Evolutionary conservation across 176 grass and related monocot genomes (phyloP).

Genomic region (Oryza officinalis): DNA sequence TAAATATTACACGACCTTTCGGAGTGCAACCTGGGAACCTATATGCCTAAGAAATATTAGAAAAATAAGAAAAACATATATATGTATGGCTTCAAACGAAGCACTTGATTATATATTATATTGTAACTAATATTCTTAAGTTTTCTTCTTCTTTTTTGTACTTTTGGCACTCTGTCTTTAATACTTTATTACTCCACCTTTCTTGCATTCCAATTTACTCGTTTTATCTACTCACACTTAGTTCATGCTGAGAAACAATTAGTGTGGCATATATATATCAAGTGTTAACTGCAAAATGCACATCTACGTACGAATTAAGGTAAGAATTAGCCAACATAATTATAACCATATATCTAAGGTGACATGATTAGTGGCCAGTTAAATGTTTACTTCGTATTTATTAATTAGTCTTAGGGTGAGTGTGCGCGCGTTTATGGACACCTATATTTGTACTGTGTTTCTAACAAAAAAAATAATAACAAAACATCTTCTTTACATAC

Average conservation of each 20-base stretch:
- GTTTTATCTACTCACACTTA: neutral
- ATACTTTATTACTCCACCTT: slow-evolving; percentile 2
- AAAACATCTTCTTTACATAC: neutral
- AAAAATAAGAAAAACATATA: slow-evolving; percentile 3
- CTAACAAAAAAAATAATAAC: too few relatives aligned
- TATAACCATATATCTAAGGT: neutral
- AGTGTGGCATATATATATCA: neutral
- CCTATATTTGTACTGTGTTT: too few relatives aligned
- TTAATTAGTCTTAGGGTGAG: too few relatives aligned
- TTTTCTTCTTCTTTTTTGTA: neutral
- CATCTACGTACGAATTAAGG: neutral
- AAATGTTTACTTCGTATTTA: neutral
- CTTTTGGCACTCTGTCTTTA: neutral
- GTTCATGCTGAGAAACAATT: too few relatives aligned
- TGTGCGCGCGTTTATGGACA: too few relatives aligned
- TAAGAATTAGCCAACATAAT: neutral
- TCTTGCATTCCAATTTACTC: neutral
- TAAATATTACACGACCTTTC: slow-evolving; percentile 19
- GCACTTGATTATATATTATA: neutral
- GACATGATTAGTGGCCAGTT: neutral
- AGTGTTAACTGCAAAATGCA: neutral
- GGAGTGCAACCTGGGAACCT: neutral
- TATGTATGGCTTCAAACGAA: neutral
- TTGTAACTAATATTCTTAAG: neutral
- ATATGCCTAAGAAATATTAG: slow-evolving; percentile 1